Conservation (phyloP, 2,329 filamentous ascomycete species). For the Tricladium varicosporioides region DNA sequence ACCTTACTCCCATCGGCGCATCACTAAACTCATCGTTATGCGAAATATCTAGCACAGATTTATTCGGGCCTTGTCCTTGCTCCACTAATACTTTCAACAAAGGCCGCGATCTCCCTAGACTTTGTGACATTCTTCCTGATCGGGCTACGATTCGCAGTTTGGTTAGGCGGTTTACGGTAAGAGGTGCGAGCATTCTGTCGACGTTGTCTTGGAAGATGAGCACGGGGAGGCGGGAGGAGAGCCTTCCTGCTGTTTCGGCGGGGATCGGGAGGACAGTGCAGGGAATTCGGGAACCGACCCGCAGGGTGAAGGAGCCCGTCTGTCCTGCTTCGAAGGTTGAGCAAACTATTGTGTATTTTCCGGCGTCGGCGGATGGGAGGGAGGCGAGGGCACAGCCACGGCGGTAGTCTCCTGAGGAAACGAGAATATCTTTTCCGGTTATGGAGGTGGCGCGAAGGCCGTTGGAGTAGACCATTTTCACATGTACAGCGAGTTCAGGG, state of each 20-base stretch:
- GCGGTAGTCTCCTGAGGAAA: conserved; percentile 85
- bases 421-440: conserved; percentile 72
- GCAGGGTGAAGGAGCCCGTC: conserved; percentile 69
- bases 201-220: conserved; percentile 48
- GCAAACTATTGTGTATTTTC: conserved; percentile 82
- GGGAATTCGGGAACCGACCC: conserved; percentile 63
- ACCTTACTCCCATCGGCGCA: conserved; percentile 62
- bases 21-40: conserved; percentile 75
- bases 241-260: conserved; percentile 71
- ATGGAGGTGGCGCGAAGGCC: conserved; percentile 71
- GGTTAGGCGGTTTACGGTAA: conserved; percentile 25
- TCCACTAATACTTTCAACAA: conserved; percentile 72
- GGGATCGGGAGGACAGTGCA: conserved; percentile 60
- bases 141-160: conserved; percentile 25
- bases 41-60: conserved; percentile 61
- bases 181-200: conserved; percentile 45
- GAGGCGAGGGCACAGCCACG: conserved; percentile 73
- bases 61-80: conserved; percentile 67
- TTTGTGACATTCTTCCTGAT: conserved; percentile 29
- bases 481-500: conserved; percentile 72
- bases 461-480: conserved; percentile 77
- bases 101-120: conserved; percentile 29
- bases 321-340: conserved; percentile 87
- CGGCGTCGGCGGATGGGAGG: conserved; percentile 57
- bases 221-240: conserved; percentile 58